phyloP scores from a whole-genome alignment of 345 rosid species.

The Ceriops zippeliana region DNA sequence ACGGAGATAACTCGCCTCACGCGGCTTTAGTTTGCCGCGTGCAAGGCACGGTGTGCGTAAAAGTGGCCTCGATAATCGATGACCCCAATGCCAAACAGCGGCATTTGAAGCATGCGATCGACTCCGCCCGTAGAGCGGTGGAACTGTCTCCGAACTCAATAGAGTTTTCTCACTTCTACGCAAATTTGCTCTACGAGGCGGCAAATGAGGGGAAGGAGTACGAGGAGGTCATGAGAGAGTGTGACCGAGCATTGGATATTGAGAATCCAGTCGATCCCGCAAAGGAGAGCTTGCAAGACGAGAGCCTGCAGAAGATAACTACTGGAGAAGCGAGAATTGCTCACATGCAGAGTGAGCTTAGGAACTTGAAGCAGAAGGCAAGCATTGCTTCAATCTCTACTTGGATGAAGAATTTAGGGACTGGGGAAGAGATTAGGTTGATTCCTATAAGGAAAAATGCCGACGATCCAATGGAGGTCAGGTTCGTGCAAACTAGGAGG shows the following conservation, averaged over 20 bases:
- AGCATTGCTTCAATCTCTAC: slow-evolving; percentile 65
- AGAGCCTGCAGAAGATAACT: slow-evolving; percentile 69
- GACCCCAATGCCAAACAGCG: slow-evolving; percentile 70
- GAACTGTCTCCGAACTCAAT: slow-evolving; percentile 72
- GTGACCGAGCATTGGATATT: slow-evolving; percentile 73
- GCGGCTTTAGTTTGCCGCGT: slow-evolving; percentile 71
- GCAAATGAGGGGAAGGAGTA: slow-evolving; percentile 78
- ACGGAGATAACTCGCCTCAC: slow-evolving; percentile 40
- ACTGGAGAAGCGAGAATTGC: slow-evolving; percentile 70
- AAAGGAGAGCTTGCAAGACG: slow-evolving; percentile 78
- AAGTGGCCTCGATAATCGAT: slow-evolving; percentile 70
- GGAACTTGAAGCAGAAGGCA: slow-evolving; percentile 69
- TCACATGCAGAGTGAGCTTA: slow-evolving; percentile 71
- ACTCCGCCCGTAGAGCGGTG: slow-evolving; percentile 66
- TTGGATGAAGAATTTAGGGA: slow-evolving; percentile 81
- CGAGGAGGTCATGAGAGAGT: slow-evolving; percentile 80
- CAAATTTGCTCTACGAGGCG: slow-evolving; percentile 75
- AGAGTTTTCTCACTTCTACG: slow-evolving; percentile 80
- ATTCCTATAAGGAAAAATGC: slow-evolving; percentile 67
- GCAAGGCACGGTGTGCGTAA: slow-evolving; percentile 70
- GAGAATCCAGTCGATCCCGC: slow-evolving; percentile 85
- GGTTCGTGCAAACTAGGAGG: slow-evolving; percentile 65
- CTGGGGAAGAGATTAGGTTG: slow-evolving; percentile 76
- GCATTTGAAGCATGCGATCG: slow-evolving; percentile 63
- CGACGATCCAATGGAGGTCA: slow-evolving; percentile 87